Evolutionary conservation across 768 basidiomycete genomes (phyloP).

Genomic region (Butyriboletus loyo): DNA sequence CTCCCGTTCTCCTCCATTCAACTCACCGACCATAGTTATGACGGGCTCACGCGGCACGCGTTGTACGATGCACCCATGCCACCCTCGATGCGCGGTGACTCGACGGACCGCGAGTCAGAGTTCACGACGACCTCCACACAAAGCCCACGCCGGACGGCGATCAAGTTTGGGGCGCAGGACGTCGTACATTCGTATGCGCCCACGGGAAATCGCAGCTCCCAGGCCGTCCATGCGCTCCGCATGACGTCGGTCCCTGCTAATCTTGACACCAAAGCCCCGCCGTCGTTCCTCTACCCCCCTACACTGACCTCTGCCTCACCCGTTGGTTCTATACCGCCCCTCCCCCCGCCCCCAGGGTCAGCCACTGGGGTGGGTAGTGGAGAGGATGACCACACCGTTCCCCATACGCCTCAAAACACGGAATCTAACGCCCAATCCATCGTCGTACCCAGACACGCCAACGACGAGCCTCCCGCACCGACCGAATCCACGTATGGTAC

Average conservation of each 20-base stretch:
- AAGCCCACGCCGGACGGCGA: constrained; percentile 46
- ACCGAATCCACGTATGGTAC: constrained; percentile 13
- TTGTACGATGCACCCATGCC: constrained; percentile 86
- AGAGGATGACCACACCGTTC: constrained; percentile 1
- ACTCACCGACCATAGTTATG: constrained; percentile 35
- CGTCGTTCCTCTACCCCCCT: constrained; percentile 27
- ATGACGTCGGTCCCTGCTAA: constrained; percentile 15
- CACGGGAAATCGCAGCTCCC: constrained; percentile 46
- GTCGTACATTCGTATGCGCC: constrained; percentile 71
- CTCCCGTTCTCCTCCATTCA: constrained; percentile 23
- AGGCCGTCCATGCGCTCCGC: constrained; percentile 38
- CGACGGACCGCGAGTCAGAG: constrained; percentile 39
- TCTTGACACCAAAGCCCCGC: constrained; percentile 9
- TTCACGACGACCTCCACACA: constrained; percentile 25
- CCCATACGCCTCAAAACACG: constrained; percentile 26
- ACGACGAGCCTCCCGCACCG: constrained; percentile 32
- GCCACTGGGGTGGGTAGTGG: not conserved
- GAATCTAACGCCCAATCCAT: constrained; percentile 18
- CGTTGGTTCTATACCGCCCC: constrained; percentile 2
- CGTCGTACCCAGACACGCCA: constrained; percentile 22
- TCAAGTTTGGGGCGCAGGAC: constrained; percentile 77
- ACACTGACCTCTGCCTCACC: constrained; percentile 1
- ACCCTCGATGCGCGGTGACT: constrained; percentile 33
- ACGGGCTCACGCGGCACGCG: constrained; percentile 72
- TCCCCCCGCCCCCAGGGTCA: constrained; percentile 15